A percentile compares a stretch with the other conserved stretches of the same genome.
phyloP scores from a whole-genome alignment of 2,329 filamentous ascomycete species.

The Arthroderma sp. region DNA sequence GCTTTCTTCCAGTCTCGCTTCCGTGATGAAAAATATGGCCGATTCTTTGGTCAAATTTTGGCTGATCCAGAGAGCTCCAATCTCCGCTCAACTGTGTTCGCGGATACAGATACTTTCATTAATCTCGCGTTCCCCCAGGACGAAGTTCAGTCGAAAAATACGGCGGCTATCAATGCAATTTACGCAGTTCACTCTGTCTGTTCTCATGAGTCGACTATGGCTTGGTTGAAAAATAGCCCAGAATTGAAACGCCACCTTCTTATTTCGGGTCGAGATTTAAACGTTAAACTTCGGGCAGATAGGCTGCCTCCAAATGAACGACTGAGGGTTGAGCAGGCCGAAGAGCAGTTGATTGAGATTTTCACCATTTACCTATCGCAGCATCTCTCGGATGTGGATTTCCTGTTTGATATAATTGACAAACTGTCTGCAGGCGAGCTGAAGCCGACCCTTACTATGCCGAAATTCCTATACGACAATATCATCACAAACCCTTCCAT shows the following conservation, averaged over 20 bases:
- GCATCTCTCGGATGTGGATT: slow-evolving; percentile 63
- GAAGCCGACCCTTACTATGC: slow-evolving; percentile 60
- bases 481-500: slow-evolving; percentile 76
- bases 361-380: slow-evolving; percentile 67
- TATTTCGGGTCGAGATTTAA: slow-evolving; percentile 60
- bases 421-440: slow-evolving; percentile 72
- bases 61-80: slow-evolving; percentile 59
- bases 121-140: slow-evolving; percentile 51
- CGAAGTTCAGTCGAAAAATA: slow-evolving; percentile 54
- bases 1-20: slow-evolving; percentile 63
- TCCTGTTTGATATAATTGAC: slow-evolving; percentile 73
- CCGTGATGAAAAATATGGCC: slow-evolving; percentile 73
- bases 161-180: slow-evolving; percentile 73
- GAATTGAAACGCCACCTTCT: slow-evolving; percentile 47
- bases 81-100: slow-evolving; percentile 60
- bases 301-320: slow-evolving; percentile 59
- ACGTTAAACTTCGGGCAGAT: slow-evolving; percentile 58
- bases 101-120: slow-evolving; percentile 60
- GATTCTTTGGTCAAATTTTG: slow-evolving; percentile 81
- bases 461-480: slow-evolving; percentile 68
- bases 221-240: slow-evolving; percentile 50
- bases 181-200: slow-evolving; percentile 72
- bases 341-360: slow-evolving; percentile 74
- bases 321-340: slow-evolving; percentile 75
- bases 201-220: slow-evolving; percentile 48